Conservation (phyloP, 148 eudicot species). For the Rheum nobile region DNA sequence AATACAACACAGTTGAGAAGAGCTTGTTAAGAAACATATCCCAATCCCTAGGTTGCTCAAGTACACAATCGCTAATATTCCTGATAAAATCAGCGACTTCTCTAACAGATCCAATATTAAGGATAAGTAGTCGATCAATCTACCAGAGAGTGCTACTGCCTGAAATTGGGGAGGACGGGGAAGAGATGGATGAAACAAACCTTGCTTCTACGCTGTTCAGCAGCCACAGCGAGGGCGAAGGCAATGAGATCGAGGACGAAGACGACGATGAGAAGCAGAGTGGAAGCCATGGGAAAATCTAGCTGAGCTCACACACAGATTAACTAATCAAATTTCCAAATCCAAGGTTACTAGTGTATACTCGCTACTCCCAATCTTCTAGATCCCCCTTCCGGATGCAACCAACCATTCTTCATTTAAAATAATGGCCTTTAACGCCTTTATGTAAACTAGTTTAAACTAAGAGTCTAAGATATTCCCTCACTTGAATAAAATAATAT, state of each 20-base stretch:
- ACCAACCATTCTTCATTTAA: no score
- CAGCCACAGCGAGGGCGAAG: conserved; percentile 70
- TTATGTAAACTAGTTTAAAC: no score
- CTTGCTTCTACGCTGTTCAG: conserved; percentile 50
- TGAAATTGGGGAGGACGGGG: neutral
- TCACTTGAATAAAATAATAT: no score
- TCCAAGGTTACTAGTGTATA: neutral
- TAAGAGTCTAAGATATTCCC: no score
- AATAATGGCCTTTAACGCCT: no score
- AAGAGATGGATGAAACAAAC: neutral
- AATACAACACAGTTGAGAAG: neutral
- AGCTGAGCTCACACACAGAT: neutral
- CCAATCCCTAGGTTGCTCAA: neutral
- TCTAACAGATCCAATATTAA: no score
- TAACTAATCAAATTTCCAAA: neutral
- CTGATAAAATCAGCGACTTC: no score
- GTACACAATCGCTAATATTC: no score
- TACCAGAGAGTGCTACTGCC: neutral
- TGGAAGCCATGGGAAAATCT: conserved; percentile 41
- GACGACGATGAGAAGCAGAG: conserved; percentile 36
- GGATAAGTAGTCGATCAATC: no score
- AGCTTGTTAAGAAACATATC: neutral
- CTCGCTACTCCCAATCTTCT: no score
- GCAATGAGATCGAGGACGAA: conserved; percentile 59
- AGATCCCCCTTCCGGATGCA: no score